Conservation (phyloP, 345 rosid species). For the Citrus maxima region DNA sequence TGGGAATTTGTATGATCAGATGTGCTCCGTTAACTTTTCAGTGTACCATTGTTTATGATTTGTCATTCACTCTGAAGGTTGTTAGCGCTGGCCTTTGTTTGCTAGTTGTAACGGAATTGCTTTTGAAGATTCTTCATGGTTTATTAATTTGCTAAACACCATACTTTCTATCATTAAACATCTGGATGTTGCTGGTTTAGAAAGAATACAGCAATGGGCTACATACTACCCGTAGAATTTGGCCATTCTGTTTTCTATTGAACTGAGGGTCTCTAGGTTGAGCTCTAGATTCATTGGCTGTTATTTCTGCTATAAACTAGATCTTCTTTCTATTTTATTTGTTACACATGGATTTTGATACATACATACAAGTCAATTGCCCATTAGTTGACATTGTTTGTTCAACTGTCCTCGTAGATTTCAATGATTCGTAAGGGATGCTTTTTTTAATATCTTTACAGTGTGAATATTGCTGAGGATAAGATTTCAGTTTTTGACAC, state of each 20-base stretch:
- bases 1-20: background rate
- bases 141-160: background rate
- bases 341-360: background rate
- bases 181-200: background rate
- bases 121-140: background rate
- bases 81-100: background rate
- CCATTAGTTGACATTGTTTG: background rate
- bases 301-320: background rate
- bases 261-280: background rate
- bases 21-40: background rate
- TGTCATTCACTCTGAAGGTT: background rate
- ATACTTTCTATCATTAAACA: background rate
- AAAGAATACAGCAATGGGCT: background rate
- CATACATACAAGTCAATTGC: background rate
- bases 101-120: background rate
- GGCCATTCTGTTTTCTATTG: too few species aligned
- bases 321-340: background rate
- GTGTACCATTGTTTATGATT: too few species aligned
- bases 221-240: background rate
- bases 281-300: background rate
- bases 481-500: slow-evolving; percentile 63
- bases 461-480: slow-evolving; percentile 45
- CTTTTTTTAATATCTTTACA: slow-evolving; percentile 26
- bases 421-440: background rate
- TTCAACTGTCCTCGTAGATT: background rate